These are phyloP conservation scores for Verticillium zaregamsianum DNA, from an alignment of 2,329 filamentous ascomycete species.

Conservation along the genomic window DNA sequence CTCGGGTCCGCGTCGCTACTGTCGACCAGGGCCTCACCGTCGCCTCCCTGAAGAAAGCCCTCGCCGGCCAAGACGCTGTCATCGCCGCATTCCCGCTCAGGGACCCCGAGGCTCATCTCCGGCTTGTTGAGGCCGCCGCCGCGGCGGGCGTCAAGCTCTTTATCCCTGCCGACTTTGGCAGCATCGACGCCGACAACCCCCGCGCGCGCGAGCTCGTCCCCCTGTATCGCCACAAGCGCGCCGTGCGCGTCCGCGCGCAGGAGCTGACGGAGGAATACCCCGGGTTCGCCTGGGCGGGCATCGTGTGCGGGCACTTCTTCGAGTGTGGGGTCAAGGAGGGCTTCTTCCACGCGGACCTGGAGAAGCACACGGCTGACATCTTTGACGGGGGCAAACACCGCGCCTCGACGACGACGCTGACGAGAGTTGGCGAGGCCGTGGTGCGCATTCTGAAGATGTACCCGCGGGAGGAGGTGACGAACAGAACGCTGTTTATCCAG, in stretches of 20 bases:
- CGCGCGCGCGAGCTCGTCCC: slow-evolving; percentile 29
- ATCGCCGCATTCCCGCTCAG: slow-evolving; percentile 28
- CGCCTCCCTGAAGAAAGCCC: slow-evolving; percentile 21
- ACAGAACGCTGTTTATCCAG: slow-evolving; percentile 32
- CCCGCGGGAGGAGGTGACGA: slow-evolving; percentile 21
- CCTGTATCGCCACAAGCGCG: slow-evolving; percentile 29
- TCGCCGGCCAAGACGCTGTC: slow-evolving; percentile 31
- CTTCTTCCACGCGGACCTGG: slow-evolving; percentile 31
- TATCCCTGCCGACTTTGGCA: slow-evolving; percentile 37
- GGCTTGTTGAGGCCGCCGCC: slow-evolving; percentile 30
- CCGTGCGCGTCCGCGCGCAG: slow-evolving; percentile 25
- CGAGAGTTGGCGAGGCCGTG: slow-evolving; percentile 26
- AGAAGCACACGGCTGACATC: slow-evolving; percentile 23
- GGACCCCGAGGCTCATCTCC: slow-evolving; percentile 24
- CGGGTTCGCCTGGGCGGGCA: slow-evolving; percentile 30
- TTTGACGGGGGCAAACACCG: slow-evolving; percentile 25
- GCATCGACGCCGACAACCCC: slow-evolving; percentile 29
- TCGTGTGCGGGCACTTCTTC: slow-evolving; percentile 36
- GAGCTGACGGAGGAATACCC: slow-evolving; percentile 17
- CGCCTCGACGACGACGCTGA: slow-evolving; percentile 30
- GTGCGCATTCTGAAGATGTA: slow-evolving; percentile 23
- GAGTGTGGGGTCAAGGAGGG: slow-evolving; percentile 32
- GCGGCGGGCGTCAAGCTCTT: slow-evolving; percentile 29
- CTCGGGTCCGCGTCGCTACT: slow-evolving; percentile 14
- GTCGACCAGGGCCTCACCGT: slow-evolving; percentile 25